Evolutionary conservation across 2,329 filamentous ascomycete species (phyloP).

Genomic region (Tolypocladium cylindrosporum): DNA sequence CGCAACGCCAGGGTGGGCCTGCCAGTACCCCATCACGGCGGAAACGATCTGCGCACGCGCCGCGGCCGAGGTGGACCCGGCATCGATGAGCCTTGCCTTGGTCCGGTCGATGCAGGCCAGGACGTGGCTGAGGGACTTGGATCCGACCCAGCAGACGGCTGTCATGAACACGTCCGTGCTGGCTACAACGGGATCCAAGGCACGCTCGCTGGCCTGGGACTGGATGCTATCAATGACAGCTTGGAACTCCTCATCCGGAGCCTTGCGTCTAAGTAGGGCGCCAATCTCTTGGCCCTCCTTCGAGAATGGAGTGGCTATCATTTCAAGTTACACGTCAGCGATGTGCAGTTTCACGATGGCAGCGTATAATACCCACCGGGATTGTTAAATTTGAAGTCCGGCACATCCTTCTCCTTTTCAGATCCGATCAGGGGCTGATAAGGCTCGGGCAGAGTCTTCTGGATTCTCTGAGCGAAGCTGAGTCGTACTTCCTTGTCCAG

Average conservation of each 20-base stretch:
- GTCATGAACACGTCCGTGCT: conserved; percentile 93
- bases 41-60: conserved; percentile 83
- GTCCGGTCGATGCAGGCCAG: conserved; percentile 92
- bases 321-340: neutral
- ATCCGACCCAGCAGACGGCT: conserved; percentile 83
- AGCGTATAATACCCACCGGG: conserved; percentile 45
- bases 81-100: conserved; percentile 76
- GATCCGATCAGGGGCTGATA: conserved; percentile 75
- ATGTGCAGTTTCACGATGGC: neutral
- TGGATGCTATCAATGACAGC: conserved; percentile 72
- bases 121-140: conserved; percentile 92
- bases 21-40: conserved; percentile 88
- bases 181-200: conserved; percentile 69
- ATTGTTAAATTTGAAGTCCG: conserved; percentile 81
- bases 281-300: conserved; percentile 77
- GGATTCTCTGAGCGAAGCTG: conserved; percentile 92
- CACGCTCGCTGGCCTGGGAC: conserved; percentile 59
- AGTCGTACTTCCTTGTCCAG: conserved; percentile 95
- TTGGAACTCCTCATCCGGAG: conserved; percentile 77
- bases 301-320: conserved; percentile 65
- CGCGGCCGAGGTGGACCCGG: conserved; percentile 63
- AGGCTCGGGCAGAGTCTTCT: conserved; percentile 77
- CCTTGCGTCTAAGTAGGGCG: conserved; percentile 71
- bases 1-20: conserved; percentile 81
- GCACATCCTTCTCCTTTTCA: conserved; percentile 90